phyloP scores from a whole-genome alignment of 2,329 filamentous ascomycete species.

The Teratosphaeria gauchensis region DNA sequence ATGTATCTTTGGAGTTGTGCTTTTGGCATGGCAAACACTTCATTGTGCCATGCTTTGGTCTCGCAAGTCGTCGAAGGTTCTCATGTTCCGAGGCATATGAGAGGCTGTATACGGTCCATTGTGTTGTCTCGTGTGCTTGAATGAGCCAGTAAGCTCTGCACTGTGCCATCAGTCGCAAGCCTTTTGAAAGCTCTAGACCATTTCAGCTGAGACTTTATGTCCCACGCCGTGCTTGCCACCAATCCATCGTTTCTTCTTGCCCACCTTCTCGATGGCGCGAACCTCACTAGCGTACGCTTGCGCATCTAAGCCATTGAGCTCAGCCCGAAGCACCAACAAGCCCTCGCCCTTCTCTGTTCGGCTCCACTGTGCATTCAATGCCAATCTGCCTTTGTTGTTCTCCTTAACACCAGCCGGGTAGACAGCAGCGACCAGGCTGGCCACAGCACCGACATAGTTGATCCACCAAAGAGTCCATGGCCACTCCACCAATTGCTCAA shows the following conservation, averaged over 20 bases:
- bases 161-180: too few relatives aligned
- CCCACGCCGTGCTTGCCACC: constrained; percentile 32
- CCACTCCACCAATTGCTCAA: constrained; percentile 44
- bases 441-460: constrained; percentile 52
- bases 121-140: too few relatives aligned
- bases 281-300: constrained; percentile 25
- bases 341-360: not conserved
- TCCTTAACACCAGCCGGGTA: constrained; percentile 50
- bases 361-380: constrained; percentile 32
- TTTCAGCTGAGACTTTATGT: constrained; percentile 29
- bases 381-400: constrained; percentile 30
- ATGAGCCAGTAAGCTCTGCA: too few relatives aligned
- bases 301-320: not conserved
- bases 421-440: constrained; percentile 46
- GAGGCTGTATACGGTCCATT: too few relatives aligned
- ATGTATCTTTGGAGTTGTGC: too few relatives aligned
- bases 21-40: too few relatives aligned
- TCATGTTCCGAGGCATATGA: too few relatives aligned
- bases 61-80: too few relatives aligned
- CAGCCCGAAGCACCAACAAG: not conserved
- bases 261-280: constrained; percentile 43
- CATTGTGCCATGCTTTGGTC: too few relatives aligned
- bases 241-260: constrained; percentile 52
- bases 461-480: constrained; percentile 54
- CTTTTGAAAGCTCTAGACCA: not conserved